A percentile compares a stretch with the other conserved stretches of the same genome.
phyloP scores from a whole-genome alignment of 2,329 filamentous ascomycete genomes.

The Beauveria rudraprayagi region DNA sequence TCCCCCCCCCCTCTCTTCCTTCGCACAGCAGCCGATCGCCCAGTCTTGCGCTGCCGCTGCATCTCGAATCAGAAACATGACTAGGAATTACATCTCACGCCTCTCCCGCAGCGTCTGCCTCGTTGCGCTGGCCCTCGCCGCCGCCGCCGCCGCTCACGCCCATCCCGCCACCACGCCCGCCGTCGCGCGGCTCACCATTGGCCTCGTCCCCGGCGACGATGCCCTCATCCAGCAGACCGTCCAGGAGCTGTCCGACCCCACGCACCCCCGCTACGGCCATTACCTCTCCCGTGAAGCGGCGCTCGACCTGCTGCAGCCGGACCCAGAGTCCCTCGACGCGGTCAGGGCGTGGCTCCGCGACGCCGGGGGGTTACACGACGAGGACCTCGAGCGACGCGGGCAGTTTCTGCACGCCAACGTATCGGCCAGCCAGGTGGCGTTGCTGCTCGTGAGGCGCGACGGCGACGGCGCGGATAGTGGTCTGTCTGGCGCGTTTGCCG shows the following conservation, averaged over 20 bases:
- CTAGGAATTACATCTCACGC: background rate
- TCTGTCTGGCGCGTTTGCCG: background rate
- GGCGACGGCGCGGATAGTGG: background rate
- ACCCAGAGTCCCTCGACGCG: conserved; percentile 26
- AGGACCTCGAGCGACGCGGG: conserved; percentile 27
- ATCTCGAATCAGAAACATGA: background rate
- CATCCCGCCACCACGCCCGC: background rate
- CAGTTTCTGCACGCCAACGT: conserved; percentile 36
- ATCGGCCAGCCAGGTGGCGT: conserved; percentile 31
- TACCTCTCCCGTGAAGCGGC: conserved; percentile 41
- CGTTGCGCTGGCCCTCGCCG: background rate
- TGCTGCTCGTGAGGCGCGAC: conserved; percentile 36
- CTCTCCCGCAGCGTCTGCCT: background rate
- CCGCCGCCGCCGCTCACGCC: background rate
- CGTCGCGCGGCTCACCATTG: conserved; percentile 20
- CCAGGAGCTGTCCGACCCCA: conserved; percentile 40
- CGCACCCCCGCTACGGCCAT: conserved; percentile 37
- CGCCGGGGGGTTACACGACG: conserved; percentile 28
- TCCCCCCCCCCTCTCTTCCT: too few relatives aligned
- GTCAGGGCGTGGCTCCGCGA: conserved; percentile 37
- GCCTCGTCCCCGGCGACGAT: conserved; percentile 19
- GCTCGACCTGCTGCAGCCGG: conserved; percentile 39
- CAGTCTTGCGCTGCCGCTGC: too few relatives aligned
- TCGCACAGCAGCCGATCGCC: too few relatives aligned
- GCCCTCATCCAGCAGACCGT: conserved; percentile 34